phyloP scores from a whole-genome alignment of 192 early-diverging fungal genomes.

The Coemansia sp. region DNA sequence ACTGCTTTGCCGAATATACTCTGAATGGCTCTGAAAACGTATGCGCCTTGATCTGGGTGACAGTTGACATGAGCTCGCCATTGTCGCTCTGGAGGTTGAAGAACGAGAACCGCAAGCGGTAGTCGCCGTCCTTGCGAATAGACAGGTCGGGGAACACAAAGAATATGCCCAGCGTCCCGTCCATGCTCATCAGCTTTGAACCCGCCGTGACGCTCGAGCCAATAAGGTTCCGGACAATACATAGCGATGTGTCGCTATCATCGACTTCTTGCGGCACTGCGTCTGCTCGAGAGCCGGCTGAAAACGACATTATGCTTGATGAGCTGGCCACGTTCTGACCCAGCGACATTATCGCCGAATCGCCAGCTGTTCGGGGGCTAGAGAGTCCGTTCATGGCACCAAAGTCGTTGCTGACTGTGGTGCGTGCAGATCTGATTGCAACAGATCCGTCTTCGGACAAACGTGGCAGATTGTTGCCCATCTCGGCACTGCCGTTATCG shows the following conservation, averaged over 20 bases:
- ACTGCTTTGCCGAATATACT: conserved; percentile 73
- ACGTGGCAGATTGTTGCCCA: not conserved
- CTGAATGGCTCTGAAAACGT: conserved; percentile 65
- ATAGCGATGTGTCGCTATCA: conserved; percentile 9
- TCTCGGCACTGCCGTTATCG: not conserved
- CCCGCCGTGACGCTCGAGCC: conserved; percentile 65
- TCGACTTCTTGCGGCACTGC: not conserved
- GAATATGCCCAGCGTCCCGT: conserved; percentile 66
- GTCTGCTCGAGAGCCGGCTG: conserved; percentile 15
- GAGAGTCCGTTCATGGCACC: not conserved
- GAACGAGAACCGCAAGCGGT: conserved; percentile 66
- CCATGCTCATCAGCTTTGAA: conserved; percentile 57
- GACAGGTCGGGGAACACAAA: conserved; percentile 80
- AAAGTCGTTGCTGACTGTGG: conserved; percentile 5
- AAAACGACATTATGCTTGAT: conserved; percentile 46
- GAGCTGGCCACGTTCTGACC: conserved; percentile 34
- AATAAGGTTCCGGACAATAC: conserved; percentile 59
- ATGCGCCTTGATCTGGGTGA: conserved; percentile 55
- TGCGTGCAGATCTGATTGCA: not conserved
- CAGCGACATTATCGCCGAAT: conserved; percentile 3
- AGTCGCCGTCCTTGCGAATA: conserved; percentile 71
- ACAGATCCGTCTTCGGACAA: not conserved
- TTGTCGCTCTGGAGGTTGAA: conserved; percentile 53
- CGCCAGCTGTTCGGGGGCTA: not conserved
- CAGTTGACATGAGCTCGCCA: conserved; percentile 56